Percentiles rank a stretch among this genome's conserved stretches.
Evolutionary conservation across 1,284 basidiomycete species (phyloP).

Genomic region (Psilocybe mexicana): DNA sequence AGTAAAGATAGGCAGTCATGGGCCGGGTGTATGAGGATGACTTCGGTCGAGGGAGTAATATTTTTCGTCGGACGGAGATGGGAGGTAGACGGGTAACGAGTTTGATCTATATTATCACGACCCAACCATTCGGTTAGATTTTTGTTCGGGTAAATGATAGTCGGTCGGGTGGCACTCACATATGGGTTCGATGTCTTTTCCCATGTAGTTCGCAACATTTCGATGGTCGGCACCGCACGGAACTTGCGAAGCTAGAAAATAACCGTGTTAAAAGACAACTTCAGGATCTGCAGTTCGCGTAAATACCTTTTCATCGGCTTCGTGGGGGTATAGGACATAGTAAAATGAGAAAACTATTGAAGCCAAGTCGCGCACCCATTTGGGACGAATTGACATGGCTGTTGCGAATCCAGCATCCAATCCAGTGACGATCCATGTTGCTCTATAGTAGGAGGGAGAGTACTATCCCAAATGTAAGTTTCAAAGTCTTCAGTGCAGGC

Average conservation of each 20-base stretch:
- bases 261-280: not conserved
- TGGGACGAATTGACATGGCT: slow-evolving; percentile 90
- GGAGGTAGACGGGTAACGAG: slow-evolving; percentile 57
- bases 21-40: slow-evolving; percentile 79
- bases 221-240: slow-evolving; percentile 90
- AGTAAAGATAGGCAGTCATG: slow-evolving; percentile 86
- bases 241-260: slow-evolving; percentile 77
- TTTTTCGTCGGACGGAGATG: slow-evolving; percentile 71
- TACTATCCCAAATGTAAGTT: slow-evolving; percentile 55
- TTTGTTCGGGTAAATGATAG: not conserved
- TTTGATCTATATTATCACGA: slow-evolving; percentile 54
- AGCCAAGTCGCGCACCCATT: slow-evolving; percentile 87
- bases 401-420: slow-evolving; percentile 98
- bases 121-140: not conserved
- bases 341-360: slow-evolving; percentile 86
- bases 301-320: slow-evolving; percentile 89
- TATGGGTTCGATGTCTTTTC: slow-evolving; percentile 96
- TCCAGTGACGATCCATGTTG: slow-evolving; percentile 94
- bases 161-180: slow-evolving; percentile 40
- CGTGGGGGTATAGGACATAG: slow-evolving; percentile 92
- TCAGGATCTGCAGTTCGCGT: slow-evolving; percentile 16
- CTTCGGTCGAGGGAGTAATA: slow-evolving; percentile 81
- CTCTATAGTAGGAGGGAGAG: slow-evolving; percentile 90
- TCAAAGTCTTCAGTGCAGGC: slow-evolving; percentile 6
- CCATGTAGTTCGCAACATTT: slow-evolving; percentile 95